phyloP scores from a whole-genome alignment of 345 rosid genomes.

The Sisymbrium irio region DNA sequence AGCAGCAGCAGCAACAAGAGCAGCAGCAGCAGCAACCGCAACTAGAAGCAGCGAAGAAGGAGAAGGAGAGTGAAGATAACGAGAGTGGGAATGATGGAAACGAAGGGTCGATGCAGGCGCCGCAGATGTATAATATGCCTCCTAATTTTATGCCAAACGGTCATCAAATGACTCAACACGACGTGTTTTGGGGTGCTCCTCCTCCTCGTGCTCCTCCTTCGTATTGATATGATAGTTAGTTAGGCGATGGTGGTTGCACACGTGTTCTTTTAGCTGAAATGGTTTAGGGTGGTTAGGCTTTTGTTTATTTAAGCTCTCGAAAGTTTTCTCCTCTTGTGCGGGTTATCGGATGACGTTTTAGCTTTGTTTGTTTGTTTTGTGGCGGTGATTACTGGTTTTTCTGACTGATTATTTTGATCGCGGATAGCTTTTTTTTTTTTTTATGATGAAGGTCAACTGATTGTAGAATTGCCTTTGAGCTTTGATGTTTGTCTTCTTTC shows the following conservation, averaged over 20 bases:
- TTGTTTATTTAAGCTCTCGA: conserved; percentile 15
- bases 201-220: conserved; percentile 66
- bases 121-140: conserved; percentile 56
- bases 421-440: conserved; percentile 5
- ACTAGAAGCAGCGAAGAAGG: conserved; percentile 31
- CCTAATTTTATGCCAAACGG: conserved; percentile 68
- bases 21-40: conserved; percentile 26
- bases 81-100: conserved; percentile 21
- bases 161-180: conserved; percentile 69
- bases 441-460: conserved; percentile 14
- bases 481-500: not conserved
- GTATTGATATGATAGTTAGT: conserved; percentile 34
- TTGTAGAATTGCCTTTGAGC: conserved; percentile 12
- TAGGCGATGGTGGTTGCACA: conserved; percentile 1
- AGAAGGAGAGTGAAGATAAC: conserved; percentile 36
- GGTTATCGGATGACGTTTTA: conserved; percentile 14
- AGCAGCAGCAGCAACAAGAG: conserved; percentile 31
- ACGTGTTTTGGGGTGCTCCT: conserved; percentile 74
- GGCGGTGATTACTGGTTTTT: conserved; percentile 21
- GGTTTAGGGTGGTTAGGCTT: conserved; percentile 22
- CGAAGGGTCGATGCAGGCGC: conserved; percentile 44
- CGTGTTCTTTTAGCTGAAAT: not conserved
- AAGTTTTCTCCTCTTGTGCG: not conserved
- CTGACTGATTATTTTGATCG: conserved; percentile 14
- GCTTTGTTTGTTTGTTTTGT: conserved; percentile 25